phyloP scores from a whole-genome alignment of 768 basidiomycete genomes.

The Calocera viscosa region DNA sequence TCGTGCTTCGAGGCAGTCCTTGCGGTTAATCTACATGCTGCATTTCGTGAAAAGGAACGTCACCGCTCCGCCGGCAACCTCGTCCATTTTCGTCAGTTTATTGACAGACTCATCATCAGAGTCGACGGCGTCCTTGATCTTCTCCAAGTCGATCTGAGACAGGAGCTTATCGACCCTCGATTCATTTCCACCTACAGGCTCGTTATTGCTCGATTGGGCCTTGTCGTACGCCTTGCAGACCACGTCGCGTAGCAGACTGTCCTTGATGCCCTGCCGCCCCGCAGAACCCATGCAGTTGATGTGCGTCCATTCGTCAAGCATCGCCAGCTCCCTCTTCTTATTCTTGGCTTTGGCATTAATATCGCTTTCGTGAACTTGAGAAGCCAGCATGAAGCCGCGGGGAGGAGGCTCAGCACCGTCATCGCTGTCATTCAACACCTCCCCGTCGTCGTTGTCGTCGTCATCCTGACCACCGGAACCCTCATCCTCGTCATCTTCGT shows the following conservation, averaged over 20 bases:
- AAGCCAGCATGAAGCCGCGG: constrained; percentile 51
- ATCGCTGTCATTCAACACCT: not conserved
- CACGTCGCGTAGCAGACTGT: constrained; percentile 49
- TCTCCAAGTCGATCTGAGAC: constrained; percentile 39
- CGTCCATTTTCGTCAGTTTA: constrained; percentile 31
- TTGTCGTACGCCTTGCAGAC: constrained; percentile 13
- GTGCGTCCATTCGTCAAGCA: constrained; percentile 69
- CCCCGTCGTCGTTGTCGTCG: constrained; percentile 13
- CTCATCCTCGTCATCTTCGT: constrained; percentile 22
- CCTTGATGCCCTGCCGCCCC: constrained; percentile 43
- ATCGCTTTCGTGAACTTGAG: constrained; percentile 39
- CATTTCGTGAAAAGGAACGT: constrained; percentile 48
- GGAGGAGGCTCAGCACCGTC: not conserved
- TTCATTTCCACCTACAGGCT: constrained; percentile 17
- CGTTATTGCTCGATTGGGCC: constrained; percentile 16
- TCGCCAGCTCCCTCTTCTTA: constrained; percentile 55
- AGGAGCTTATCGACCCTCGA: constrained; percentile 29
- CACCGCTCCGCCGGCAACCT: constrained; percentile 51
- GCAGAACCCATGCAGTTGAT: constrained; percentile 51
- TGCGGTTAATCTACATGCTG: not conserved
- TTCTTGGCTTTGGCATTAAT: constrained; percentile 29
- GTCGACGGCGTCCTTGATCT: constrained; percentile 31
- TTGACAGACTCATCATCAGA: constrained; percentile 19
- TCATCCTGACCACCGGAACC: constrained; percentile 23
- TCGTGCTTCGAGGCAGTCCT: not conserved